Evolutionary conservation across 2,329 filamentous ascomycete genomes (phyloP).

Genomic region (Fusarium bulbicola): DNA sequence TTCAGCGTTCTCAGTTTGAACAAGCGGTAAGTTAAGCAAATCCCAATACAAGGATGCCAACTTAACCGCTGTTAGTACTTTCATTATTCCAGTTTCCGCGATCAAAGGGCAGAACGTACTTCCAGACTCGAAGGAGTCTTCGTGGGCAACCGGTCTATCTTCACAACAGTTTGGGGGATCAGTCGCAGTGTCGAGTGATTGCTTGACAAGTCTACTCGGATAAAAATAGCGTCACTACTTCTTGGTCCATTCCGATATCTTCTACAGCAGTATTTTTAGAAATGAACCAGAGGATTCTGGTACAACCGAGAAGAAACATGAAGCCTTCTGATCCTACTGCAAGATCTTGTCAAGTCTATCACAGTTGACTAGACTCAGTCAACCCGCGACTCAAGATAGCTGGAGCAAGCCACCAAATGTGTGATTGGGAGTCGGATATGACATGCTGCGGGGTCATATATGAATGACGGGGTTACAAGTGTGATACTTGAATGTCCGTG

Average conservation of each 20-base stretch:
- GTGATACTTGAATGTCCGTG: not conserved
- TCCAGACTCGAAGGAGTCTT: not conserved
- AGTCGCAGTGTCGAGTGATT: not conserved
- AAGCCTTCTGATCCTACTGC: not conserved
- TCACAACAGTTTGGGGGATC: not conserved
- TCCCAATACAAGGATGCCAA: not conserved
- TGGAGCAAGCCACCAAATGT: not conserved
- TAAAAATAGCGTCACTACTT: not conserved
- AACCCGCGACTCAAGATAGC: not conserved
- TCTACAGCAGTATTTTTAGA: not conserved
- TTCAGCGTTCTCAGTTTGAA: not conserved
- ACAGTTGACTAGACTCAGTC: not conserved
- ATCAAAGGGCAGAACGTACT: not conserved
- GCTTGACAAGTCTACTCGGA: not conserved
- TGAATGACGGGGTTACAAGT: not conserved
- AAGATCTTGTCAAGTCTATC: not conserved
- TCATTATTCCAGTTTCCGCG: not conserved
- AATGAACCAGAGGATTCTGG: not conserved
- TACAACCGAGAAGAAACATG: no score
- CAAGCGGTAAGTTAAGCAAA: not conserved
- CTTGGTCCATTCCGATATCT: not conserved
- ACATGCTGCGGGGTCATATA: not conserved
- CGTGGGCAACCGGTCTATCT: not conserved
- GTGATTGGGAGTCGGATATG: not conserved
- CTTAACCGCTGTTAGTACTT: not conserved